Percentiles rank a stretch among this genome's conserved stretches.
phyloP scores from a whole-genome alignment of 225 moss, liverwort and hornwort genomes.

The Polytrichum commune region DNA sequence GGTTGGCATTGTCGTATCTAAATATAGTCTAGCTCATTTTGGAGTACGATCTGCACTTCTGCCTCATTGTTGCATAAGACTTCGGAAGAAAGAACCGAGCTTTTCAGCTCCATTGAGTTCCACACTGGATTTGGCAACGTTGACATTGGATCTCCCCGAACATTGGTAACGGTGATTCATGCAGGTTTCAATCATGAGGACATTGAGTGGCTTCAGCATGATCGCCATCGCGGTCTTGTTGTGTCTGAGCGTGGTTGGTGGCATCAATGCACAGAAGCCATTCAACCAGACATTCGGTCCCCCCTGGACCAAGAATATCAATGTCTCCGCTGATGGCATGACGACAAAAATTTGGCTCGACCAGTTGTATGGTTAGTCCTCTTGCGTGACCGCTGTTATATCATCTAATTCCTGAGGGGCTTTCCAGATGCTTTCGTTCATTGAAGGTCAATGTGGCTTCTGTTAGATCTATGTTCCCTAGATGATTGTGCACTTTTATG shows the following conservation, averaged over 20 bases:
- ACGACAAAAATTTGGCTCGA: slow-evolving; percentile 21
- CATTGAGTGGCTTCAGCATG: not conserved
- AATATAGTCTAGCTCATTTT: too few relatives aligned
- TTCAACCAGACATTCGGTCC: not conserved
- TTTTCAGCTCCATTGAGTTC: too few relatives aligned
- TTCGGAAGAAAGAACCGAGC: too few relatives aligned
- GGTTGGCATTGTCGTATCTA: too few relatives aligned
- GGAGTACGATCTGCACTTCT: too few relatives aligned
- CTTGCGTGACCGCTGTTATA: too few relatives aligned
- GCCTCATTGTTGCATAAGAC: too few relatives aligned
- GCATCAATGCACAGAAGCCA: not conserved
- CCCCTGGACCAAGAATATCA: slow-evolving; percentile 8
- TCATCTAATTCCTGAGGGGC: not conserved
- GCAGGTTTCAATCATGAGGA: too few relatives aligned
- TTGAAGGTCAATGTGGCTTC: not conserved
- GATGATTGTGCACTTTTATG: not conserved
- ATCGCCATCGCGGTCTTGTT: not conserved
- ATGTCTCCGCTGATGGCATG: slow-evolving; percentile 21
- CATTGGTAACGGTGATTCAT: too few relatives aligned
- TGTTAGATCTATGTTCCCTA: not conserved
- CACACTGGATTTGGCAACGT: too few relatives aligned
- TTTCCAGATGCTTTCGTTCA: too few relatives aligned
- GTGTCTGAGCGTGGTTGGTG: not conserved
- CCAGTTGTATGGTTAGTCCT: slow-evolving; percentile 15
- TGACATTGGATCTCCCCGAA: too few relatives aligned